Conservation (phyloP, 2,329 filamentous ascomycete species). For the Cercospora citrullina region DNA sequence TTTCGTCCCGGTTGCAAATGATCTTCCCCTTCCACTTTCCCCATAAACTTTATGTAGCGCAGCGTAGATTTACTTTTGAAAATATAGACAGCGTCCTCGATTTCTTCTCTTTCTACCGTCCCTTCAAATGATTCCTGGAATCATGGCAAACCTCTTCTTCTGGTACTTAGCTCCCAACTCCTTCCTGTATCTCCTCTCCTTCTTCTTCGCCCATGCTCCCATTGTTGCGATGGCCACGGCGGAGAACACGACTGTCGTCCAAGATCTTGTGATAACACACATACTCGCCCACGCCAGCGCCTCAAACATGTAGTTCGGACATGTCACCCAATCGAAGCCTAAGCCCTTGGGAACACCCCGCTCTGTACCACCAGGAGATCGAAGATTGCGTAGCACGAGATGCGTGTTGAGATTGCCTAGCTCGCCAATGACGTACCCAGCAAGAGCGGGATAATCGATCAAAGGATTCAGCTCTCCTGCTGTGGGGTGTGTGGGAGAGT, state of each 20-base stretch:
- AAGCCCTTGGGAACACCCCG: conserved; percentile 84
- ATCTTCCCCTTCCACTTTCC: neutral
- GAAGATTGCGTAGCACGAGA: conserved; percentile 72
- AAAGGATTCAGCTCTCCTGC: conserved; percentile 54
- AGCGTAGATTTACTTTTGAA: neutral
- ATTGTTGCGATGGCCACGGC: conserved; percentile 73
- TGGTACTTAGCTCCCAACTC: conserved; percentile 94
- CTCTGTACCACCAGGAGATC: conserved; percentile 77
- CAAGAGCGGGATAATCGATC: conserved; percentile 67
- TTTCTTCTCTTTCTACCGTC: neutral
- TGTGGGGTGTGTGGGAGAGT: conserved; percentile 70
- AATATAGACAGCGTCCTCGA: neutral
- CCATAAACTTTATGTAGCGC: neutral
- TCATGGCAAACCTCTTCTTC: conserved; percentile 83
- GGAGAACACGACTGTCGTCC: conserved; percentile 75
- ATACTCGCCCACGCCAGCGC: conserved; percentile 82
- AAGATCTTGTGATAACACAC: conserved; percentile 74
- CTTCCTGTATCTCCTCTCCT: conserved; percentile 85
- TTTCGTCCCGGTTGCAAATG: neutral
- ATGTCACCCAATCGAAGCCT: conserved; percentile 84
- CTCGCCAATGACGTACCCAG: conserved; percentile 75
- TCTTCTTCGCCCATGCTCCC: conserved; percentile 84
- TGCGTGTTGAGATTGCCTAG: conserved; percentile 78
- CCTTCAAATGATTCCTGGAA: conserved; percentile 72
- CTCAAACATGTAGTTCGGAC: conserved; percentile 97